phyloP scores from a whole-genome alignment of 805 yeast genomes.

The Yarrowia porcina region DNA sequence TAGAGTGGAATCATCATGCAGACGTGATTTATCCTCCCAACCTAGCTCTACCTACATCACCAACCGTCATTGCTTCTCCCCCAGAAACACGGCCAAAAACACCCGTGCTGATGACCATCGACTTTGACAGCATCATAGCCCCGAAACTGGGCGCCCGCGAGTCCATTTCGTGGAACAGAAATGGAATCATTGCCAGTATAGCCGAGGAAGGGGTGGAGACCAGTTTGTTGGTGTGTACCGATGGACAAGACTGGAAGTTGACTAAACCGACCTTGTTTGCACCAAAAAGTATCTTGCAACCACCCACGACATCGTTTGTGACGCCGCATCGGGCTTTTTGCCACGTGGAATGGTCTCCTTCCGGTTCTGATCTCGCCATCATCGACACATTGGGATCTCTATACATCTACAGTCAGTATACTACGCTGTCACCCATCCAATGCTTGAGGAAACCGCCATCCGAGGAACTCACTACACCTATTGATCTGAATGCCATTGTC shows the following conservation, averaged over 20 bases:
- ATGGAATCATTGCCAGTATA: conserved; percentile 77
- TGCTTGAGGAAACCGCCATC: conserved; percentile 13
- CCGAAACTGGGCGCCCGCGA: conserved; percentile 19
- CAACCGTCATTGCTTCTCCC: neutral
- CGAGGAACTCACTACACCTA: conserved; percentile 27
- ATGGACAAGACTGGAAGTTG: conserved; percentile 77
- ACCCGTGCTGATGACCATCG: conserved; percentile 7
- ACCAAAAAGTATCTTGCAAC: conserved; percentile 29
- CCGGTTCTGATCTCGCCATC: conserved; percentile 78
- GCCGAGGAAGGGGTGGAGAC: conserved; percentile 46
- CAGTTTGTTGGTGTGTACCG: conserved; percentile 67
- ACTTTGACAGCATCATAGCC: conserved; percentile 20
- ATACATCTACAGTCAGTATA: conserved; percentile 43
- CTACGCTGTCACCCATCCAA: conserved; percentile 27
- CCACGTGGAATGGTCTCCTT: conserved; percentile 57
- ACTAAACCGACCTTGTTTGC: conserved; percentile 51
- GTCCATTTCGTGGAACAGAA: conserved; percentile 60
- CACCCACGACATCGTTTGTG: conserved; percentile 31
- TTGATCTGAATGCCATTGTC: conserved; percentile 39
- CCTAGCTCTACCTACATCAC: neutral
- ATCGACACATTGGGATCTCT: conserved; percentile 69
- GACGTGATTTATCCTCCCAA: neutral
- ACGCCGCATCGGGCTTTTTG: conserved; percentile 41
- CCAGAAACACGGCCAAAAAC: neutral
- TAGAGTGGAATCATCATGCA: neutral